Percentiles rank a stretch among this genome's conserved stretches.
These are phyloP conservation scores for Dipteronia sinensis DNA, from an alignment of 345 rosid genomes.

Conservation along the genomic window DNA sequence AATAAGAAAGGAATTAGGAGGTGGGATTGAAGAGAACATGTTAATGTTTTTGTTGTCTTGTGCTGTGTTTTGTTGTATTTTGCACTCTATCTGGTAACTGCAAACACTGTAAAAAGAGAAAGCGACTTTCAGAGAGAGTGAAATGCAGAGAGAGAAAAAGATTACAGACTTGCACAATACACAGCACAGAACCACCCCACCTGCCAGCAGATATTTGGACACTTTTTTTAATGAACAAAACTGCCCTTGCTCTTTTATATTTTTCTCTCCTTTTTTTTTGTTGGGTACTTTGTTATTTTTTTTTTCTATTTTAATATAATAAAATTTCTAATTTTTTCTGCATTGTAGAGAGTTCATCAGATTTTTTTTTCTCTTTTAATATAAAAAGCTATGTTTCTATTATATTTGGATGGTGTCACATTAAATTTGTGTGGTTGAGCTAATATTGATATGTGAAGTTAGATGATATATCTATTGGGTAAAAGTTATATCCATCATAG, in stretches of 20 bases:
- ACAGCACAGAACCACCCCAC: slow-evolving; percentile 1
- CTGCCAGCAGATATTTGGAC: slow-evolving; percentile 19
- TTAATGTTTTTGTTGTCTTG: background rate
- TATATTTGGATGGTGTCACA: too few relatives aligned
- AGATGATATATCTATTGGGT: too few relatives aligned
- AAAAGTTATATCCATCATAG: too few relatives aligned
- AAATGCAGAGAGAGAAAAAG: background rate
- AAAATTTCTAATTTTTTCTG: too few relatives aligned
- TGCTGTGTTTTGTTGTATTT: background rate
- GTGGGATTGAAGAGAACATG: slow-evolving; percentile 2
- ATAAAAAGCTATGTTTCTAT: too few relatives aligned
- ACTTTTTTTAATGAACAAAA: background rate
- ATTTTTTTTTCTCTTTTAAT: too few relatives aligned
- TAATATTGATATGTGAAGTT: too few relatives aligned
- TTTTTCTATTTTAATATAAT: too few relatives aligned
- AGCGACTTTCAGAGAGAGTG: slow-evolving; percentile 6
- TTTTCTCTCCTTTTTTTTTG: too few relatives aligned
- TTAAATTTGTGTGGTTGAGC: too few relatives aligned
- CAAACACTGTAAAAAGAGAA: slow-evolving; percentile 17
- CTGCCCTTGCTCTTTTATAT: background rate
- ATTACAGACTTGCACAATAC: background rate
- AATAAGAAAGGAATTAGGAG: slow-evolving; percentile 28
- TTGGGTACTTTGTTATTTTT: too few relatives aligned
- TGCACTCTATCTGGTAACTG: slow-evolving; percentile 16
- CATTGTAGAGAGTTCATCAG: too few relatives aligned